A percentile compares a stretch with the other conserved stretches of the same genome.
These are phyloP conservation scores for Cyclotella sp. DNA, from an alignment of 108 stramenopile genomes.

Conservation along the genomic window DNA sequence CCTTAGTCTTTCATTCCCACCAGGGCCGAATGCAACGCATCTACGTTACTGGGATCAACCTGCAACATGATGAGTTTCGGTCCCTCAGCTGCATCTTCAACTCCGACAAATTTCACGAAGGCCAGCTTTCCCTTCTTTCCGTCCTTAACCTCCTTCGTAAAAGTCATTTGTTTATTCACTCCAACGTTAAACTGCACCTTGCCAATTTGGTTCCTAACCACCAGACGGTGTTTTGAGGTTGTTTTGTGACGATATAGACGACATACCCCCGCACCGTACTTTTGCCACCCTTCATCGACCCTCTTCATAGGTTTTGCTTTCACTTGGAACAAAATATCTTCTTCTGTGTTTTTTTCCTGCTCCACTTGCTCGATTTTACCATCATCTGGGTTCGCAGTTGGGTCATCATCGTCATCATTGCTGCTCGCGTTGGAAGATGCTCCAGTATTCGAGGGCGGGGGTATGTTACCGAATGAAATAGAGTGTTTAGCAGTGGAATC, in stretches of 20 bases:
- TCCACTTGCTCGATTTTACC: conserved; percentile 39
- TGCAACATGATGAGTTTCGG: neutral
- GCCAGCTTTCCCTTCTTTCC: conserved; percentile 26
- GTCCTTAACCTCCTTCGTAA: conserved; percentile 6
- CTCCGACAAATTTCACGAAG: conserved; percentile 5
- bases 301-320: conserved; percentile 43
- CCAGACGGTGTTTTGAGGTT: conserved; percentile 40
- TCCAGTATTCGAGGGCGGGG: conserved; percentile 12
- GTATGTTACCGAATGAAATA: conserved; percentile 40
- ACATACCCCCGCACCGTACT: conserved; percentile 32
- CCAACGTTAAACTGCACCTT: conserved; percentile 49
- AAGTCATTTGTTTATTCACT: conserved; percentile 19
- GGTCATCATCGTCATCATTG: conserved; percentile 38
- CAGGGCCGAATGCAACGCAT: neutral
- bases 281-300: conserved; percentile 34
- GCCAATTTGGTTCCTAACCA: conserved; percentile 42
- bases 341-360: conserved; percentile 42
- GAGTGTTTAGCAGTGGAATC: neutral
- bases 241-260: conserved; percentile 48
- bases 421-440: neutral
- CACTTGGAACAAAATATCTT: conserved; percentile 39
- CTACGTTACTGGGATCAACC: neutral
- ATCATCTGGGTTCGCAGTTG: conserved; percentile 51
- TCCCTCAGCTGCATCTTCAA: conserved; percentile 3
- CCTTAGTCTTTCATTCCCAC: conserved; percentile 16